Percentiles rank a stretch among this genome's conserved stretches.
Evolutionary conservation across 139 green algal species (phyloP).

Genomic region (Spirogloea muscicola): DNA sequence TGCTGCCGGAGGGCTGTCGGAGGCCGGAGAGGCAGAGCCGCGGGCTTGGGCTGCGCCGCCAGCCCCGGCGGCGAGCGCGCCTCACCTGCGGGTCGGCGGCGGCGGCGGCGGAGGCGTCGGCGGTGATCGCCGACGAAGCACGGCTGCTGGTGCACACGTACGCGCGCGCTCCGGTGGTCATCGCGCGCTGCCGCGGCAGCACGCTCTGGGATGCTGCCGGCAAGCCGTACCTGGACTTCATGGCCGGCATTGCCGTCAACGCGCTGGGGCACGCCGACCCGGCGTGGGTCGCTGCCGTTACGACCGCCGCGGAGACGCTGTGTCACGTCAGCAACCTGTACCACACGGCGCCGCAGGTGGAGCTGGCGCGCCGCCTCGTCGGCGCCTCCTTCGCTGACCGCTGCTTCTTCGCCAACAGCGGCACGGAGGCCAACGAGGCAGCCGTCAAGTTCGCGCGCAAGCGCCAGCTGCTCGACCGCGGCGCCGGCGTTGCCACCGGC

Average conservation of each 20-base stretch:
- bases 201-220: constrained; percentile 78
- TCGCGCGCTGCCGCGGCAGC: constrained; percentile 71
- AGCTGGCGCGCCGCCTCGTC: constrained; percentile 85
- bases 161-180: constrained; percentile 51
- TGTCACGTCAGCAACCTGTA: constrained; percentile 94
- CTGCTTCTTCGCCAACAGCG: constrained; percentile 95
- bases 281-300: constrained; percentile 76
- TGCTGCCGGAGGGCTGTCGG: too few relatives aligned
- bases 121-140: constrained; percentile 31
- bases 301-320: constrained; percentile 71
- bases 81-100: too few relatives aligned
- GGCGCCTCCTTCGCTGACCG: constrained; percentile 87
- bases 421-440: constrained; percentile 97
- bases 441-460: constrained; percentile 99
- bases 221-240: constrained; percentile 90
- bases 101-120: not conserved
- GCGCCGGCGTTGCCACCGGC: constrained; percentile 58
- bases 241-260: constrained; percentile 96
- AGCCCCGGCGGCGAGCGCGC: too few relatives aligned
- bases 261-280: constrained; percentile 83
- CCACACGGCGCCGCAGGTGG: constrained; percentile 79
- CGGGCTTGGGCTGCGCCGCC: too few relatives aligned
- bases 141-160: constrained; percentile 53
- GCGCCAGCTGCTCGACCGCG: constrained; percentile 69
- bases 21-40: too few relatives aligned